These are phyloP conservation scores for Ustilago tritici DNA, from an alignment of 1,284 basidiomycete species.

Conservation along the genomic window DNA sequence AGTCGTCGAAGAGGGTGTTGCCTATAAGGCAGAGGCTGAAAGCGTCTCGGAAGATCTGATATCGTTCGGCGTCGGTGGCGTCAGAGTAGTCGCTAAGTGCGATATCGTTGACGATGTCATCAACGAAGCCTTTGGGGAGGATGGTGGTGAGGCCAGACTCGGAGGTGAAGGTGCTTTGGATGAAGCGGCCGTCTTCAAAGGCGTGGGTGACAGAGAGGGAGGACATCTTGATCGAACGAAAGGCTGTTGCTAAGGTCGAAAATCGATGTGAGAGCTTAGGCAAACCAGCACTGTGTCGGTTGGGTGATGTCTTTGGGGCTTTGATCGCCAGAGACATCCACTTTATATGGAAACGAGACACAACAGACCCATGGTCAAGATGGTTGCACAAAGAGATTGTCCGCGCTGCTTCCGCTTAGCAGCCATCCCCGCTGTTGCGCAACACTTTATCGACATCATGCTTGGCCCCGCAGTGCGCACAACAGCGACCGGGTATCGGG, in stretches of 20 bases:
- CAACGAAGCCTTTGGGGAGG: background rate
- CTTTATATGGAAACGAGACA: background rate
- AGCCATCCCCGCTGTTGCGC: background rate
- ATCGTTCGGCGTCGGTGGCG: background rate
- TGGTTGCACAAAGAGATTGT: background rate
- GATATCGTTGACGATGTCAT: background rate
- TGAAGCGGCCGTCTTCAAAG: background rate
- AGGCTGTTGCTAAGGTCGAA: background rate
- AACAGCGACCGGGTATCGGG: background rate
- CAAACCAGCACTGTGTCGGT: background rate
- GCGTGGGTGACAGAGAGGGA: background rate
- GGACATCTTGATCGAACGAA: background rate
- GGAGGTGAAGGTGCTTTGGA: background rate
- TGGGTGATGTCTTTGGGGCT: background rate
- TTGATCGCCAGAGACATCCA: background rate
- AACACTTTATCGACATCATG: background rate
- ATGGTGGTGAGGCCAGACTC: background rate
- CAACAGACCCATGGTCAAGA: background rate
- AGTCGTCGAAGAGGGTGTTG: constrained; percentile 3
- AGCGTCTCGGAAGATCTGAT: background rate
- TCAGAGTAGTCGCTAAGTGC: background rate
- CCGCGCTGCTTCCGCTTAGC: background rate
- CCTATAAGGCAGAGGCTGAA: background rate
- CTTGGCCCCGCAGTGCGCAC: background rate
- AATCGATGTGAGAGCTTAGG: background rate